phyloP scores from a whole-genome alignment of 176 grass and related monocot genomes.

The Leersia perrieri region DNA sequence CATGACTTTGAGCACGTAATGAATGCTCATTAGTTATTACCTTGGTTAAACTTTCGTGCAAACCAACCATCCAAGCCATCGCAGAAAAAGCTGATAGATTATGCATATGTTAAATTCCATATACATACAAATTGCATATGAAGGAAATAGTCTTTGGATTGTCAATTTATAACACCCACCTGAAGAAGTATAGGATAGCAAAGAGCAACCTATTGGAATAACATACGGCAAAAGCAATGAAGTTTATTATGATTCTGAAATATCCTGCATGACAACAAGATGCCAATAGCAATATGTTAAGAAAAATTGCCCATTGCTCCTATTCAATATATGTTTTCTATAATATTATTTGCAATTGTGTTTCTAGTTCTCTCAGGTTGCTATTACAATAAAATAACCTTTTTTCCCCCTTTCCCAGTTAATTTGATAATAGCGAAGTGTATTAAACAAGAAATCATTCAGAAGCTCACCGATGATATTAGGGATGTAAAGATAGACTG shows the following conservation, averaged over 20 bases:
- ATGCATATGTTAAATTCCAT: conserved; percentile 19
- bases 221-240: conserved; percentile 75
- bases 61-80: conserved; percentile 84
- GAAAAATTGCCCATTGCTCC: background rate
- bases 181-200: conserved; percentile 87
- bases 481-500: conserved; percentile 93
- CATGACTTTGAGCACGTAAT: background rate
- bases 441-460: background rate
- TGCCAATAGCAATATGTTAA: background rate
- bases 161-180: conserved; percentile 36
- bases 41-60: conserved; percentile 76
- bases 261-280: conserved; percentile 49
- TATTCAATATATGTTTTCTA: background rate
- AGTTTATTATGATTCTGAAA: conserved; percentile 89
- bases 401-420: no score
- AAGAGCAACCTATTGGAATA: conserved; percentile 67
- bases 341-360: background rate
- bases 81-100: conserved; percentile 62
- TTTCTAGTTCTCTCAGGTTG: background rate
- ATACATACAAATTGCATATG: background rate
- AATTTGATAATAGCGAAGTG: background rate
- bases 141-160: background rate
- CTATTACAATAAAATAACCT: background rate
- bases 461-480: conserved; percentile 62
- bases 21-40: conserved; percentile 25